Evolutionary conservation across 2,329 filamentous ascomycete species (phyloP).

Genomic region (Monilinia fructigena): DNA sequence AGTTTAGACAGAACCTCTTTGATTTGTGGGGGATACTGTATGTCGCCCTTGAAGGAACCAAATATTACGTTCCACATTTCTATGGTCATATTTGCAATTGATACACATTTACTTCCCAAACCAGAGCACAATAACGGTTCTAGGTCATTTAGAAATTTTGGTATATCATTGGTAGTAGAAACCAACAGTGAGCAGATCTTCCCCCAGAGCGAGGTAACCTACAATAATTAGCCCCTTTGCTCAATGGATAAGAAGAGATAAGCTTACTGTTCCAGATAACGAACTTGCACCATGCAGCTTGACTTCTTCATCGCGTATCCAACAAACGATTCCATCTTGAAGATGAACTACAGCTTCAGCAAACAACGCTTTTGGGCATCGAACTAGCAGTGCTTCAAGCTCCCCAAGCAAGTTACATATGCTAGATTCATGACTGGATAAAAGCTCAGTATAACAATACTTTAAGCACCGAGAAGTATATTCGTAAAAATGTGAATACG

Average conservation of each 20-base stretch:
- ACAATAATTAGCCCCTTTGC: slow-evolving; percentile 34
- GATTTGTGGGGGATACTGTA: slow-evolving; percentile 65
- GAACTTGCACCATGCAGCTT: slow-evolving; percentile 46
- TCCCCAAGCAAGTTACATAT: slow-evolving; percentile 54
- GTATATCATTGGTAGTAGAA: slow-evolving; percentile 42
- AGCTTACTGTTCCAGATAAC: slow-evolving; percentile 49
- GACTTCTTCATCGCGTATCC: slow-evolving; percentile 59
- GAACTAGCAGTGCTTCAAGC: slow-evolving; percentile 42
- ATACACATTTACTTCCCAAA: slow-evolving; percentile 56
- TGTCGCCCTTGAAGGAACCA: slow-evolving; percentile 51
- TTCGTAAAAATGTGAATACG: slow-evolving; percentile 65
- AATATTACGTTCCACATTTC: slow-evolving; percentile 71
- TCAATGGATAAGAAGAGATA: slow-evolving; percentile 13
- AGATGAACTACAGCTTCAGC: slow-evolving; percentile 52
- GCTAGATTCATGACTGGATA: slow-evolving; percentile 42
- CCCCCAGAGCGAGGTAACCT: slow-evolving; percentile 54
- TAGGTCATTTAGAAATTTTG: slow-evolving; percentile 51
- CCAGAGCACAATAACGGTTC: slow-evolving; percentile 55
- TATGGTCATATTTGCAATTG: slow-evolving; percentile 55
- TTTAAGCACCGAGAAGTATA: slow-evolving; percentile 55
- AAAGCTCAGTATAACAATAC: slow-evolving; percentile 49
- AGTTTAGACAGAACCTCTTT: slow-evolving; percentile 61
- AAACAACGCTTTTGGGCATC: slow-evolving; percentile 38
- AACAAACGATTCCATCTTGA: slow-evolving; percentile 60
- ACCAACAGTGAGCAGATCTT: slow-evolving; percentile 42